A percentile compares a stretch with the other conserved stretches of the same genome.
These are phyloP conservation scores for Cyanodermella asteris DNA, from an alignment of 2,329 filamentous ascomycete genomes.

Conservation along the genomic window DNA sequence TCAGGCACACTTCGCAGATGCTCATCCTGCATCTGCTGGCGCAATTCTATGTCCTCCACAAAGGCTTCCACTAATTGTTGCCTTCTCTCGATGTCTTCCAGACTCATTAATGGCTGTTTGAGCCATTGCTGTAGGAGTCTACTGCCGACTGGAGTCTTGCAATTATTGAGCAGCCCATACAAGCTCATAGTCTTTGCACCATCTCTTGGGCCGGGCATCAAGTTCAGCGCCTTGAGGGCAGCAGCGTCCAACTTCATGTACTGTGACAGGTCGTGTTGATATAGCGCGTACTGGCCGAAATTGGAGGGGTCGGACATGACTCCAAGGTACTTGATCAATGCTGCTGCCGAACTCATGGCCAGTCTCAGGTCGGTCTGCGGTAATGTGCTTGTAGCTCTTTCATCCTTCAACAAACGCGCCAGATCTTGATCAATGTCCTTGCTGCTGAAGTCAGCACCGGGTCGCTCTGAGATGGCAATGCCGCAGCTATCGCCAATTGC, in stretches of 20 bases:
- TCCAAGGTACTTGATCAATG: constrained; percentile 82
- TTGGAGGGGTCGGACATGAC: constrained; percentile 81
- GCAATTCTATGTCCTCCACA: constrained; percentile 71
- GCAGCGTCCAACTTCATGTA: constrained; percentile 98
- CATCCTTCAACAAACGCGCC: constrained; percentile 66
- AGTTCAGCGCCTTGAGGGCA: constrained; percentile 76
- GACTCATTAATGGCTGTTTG: constrained; percentile 89
- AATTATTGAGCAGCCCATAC: constrained; percentile 85
- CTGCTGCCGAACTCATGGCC: constrained; percentile 85
- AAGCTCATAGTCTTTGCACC: constrained; percentile 96
- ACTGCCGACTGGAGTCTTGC: constrained; percentile 87
- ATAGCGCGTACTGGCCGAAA: constrained; percentile 91
- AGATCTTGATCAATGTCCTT: constrained; percentile 94
- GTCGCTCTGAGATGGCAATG: constrained; percentile 66
- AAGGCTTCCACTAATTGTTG: constrained; percentile 94
- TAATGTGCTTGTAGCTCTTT: constrained; percentile 51
- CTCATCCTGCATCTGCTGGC: constrained; percentile 92
- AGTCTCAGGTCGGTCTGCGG: constrained; percentile 85
- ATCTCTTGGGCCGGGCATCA: constrained; percentile 89
- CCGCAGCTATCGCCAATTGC: constrained; percentile 85
- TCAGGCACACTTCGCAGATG: constrained; percentile 86
- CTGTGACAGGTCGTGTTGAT: constrained; percentile 88
- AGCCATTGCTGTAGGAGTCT: constrained; percentile 84
- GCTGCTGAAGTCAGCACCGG: constrained; percentile 54
- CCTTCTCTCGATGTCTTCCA: constrained; percentile 67